Evolutionary conservation across 2,329 filamentous ascomycete genomes (phyloP).

Genomic region (Pseudofabraea citricarpa): DNA sequence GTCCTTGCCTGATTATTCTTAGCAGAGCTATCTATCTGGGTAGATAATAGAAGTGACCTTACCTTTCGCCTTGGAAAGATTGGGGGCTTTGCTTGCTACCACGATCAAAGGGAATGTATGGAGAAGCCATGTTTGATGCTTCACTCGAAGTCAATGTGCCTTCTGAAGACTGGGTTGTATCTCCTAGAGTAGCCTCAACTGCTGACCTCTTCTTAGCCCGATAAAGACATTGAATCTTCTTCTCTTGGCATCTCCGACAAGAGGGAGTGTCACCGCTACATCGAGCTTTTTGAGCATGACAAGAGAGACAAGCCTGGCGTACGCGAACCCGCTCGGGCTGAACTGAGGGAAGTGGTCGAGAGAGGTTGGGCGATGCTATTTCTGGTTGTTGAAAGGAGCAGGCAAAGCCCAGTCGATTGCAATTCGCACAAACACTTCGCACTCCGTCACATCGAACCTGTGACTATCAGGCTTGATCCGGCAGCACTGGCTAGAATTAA

Average conservation of each 20-base stretch:
- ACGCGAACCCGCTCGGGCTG: not conserved
- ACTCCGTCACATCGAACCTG: constrained; percentile 1
- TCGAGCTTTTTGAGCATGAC: not conserved
- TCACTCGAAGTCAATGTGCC: not conserved
- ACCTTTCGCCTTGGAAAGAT: not conserved
- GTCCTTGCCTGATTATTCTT: not conserved
- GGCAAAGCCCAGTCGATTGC: not conserved
- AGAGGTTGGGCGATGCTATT: too few relatives aligned
- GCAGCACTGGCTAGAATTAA: not conserved
- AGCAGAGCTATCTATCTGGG: too few relatives aligned
- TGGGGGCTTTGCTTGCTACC: not conserved
- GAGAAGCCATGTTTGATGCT: not conserved
- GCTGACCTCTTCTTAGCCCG: not conserved
- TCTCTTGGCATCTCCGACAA: constrained; percentile 1
- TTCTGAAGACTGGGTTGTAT: not conserved
- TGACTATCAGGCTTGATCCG: not conserved
- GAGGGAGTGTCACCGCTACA: not conserved
- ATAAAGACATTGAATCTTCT: not conserved
- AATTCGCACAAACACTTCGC: not conserved
- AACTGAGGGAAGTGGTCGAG: not conserved
- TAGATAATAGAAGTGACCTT: too few relatives aligned
- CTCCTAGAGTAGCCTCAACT: not conserved
- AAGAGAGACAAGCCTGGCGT: not conserved
- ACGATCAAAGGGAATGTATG: not conserved
- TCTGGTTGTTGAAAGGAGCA: not conserved